Evolutionary conservation across 2,329 filamentous ascomycete species (phyloP), one percentile per base, ranked within the genome.

Genomic region (Ophiocordyceps polyrhachis-furcata): DNA sequence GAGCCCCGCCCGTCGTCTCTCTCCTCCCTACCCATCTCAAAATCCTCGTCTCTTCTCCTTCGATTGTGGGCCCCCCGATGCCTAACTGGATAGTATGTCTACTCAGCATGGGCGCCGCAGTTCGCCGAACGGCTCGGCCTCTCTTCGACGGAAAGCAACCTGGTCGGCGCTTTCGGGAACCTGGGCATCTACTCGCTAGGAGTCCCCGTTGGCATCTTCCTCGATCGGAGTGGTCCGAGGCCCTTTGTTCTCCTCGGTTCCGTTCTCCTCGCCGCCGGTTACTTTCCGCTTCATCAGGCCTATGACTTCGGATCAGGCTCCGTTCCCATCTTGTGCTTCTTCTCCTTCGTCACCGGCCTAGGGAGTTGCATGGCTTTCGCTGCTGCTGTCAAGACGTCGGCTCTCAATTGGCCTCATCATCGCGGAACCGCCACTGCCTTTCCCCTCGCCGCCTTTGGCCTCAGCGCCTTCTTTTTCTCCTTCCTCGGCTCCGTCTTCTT

Each of bases 391-490:
- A 98, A 98, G 59, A 68, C 68, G 58, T 88, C 83, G 43, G 88
- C 88, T 11, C 72, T 91, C 51, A 95, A 95, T 62, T 95, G 88
- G 77, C 89, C 89, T 13, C 75, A 81, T 47, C 82, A 93, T 58
- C 77, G 91, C 50, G 91, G 91, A 45, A 94, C 89, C 4, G 91
- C 91, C 6, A 96, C 91, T 6, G 88, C 88, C 1, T 91, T 96
- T 54, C 89, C 91, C 6, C 64, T 96, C 46, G 85, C 91, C 46
- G 88, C 85, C 3, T 96, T 96, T 57, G 91, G 91, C 3, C 66
- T 98, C 46, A 95, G 88, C 58, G 91, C 91, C 45, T 91, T 98
- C 64, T 93, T 96, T 67, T 98, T 95, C 65, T 89, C 91, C 0
- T 71, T 80, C 2, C 63, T 93, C 31, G 84, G 86, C 20, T 76